A percentile compares a stretch with the other conserved stretches of the same genome.
Conservation (phyloP, 2,329 filamentous ascomycete species). For the Colletotrichum melonis region DNA sequence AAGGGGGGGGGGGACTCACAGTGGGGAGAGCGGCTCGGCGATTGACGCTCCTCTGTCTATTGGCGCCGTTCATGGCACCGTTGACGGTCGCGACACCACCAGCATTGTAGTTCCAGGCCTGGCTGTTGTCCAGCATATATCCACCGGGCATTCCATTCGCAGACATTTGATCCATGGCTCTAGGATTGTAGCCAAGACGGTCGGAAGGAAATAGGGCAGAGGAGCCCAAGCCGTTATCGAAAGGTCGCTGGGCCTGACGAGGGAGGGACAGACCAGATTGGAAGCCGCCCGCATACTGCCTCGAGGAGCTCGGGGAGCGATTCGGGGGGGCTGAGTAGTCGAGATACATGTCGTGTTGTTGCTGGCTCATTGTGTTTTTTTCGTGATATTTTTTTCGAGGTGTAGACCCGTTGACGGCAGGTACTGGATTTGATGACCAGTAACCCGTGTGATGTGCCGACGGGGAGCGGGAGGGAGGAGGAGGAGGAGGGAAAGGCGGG, state of each 20-base stretch:
- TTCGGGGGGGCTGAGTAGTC: conserved; percentile 69
- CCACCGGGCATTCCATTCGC: conserved; percentile 52
- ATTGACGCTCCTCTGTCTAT: conserved; percentile 66
- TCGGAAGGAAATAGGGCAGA: conserved; percentile 79
- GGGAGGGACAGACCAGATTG: conserved; percentile 53
- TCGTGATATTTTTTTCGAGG: conserved; percentile 13
- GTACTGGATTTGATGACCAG: conserved; percentile 27
- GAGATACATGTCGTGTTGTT: conserved; percentile 78
- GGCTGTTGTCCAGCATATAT: conserved; percentile 74
- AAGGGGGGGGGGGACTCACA: conserved; percentile 61
- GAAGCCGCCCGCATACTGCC: conserved; percentile 65
- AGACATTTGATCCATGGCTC: conserved; percentile 65
- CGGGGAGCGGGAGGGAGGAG: neutral
- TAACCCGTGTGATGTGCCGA: conserved; percentile 15
- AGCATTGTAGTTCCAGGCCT: conserved; percentile 82
- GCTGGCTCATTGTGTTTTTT: conserved; percentile 56
- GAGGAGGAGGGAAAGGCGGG: conserved; percentile 7
- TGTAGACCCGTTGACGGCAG: conserved; percentile 8
- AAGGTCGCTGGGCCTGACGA: conserved; percentile 75
- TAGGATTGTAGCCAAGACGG: conserved; percentile 69
- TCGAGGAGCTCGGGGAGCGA: conserved; percentile 62
- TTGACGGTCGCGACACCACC: conserved; percentile 73
- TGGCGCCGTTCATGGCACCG: conserved; percentile 73
- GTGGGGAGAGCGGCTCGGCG: conserved; percentile 75
- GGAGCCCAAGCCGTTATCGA: conserved; percentile 75